Conservation (phyloP, 495 filamentous ascomycete species). For the Trypethelium eluteriae region DNA sequence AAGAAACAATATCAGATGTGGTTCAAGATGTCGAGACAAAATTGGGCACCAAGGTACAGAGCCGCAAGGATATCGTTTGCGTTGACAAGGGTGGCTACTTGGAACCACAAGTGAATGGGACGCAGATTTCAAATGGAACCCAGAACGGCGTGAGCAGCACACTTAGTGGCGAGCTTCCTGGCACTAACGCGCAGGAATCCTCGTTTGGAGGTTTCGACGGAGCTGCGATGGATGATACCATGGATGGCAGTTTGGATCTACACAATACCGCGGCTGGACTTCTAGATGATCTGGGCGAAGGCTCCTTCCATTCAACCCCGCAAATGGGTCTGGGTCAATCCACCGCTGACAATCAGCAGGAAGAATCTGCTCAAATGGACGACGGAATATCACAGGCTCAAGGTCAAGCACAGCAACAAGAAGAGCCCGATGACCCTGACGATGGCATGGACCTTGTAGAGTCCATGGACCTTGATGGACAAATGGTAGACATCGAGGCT, state of each 20-base stretch:
- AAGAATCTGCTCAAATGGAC: neutral
- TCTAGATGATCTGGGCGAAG: slow-evolving; percentile 6
- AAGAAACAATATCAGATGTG: slow-evolving; percentile 28
- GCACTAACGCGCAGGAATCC: neutral
- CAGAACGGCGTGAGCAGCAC: slow-evolving; percentile 14
- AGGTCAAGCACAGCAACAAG: neutral
- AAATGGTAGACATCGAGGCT: slow-evolving; percentile 10
- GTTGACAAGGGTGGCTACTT: slow-evolving; percentile 33
- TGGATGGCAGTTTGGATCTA: slow-evolving; percentile 11
- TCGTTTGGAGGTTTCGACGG: neutral
- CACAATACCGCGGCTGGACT: slow-evolving; percentile 9
- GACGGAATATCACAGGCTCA: neutral
- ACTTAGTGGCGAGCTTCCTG: neutral
- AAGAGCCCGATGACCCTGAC: neutral
- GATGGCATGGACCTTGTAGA: slow-evolving; percentile 12
- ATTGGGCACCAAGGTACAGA: slow-evolving; percentile 28
- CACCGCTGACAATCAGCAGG: neutral
- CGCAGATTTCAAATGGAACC: slow-evolving; percentile 20
- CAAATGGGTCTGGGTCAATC: neutral
- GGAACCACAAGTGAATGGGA: slow-evolving; percentile 26
- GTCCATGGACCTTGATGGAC: slow-evolving; percentile 6
- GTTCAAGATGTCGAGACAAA: slow-evolving; percentile 31
- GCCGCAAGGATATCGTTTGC: slow-evolving; percentile 29
- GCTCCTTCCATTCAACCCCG: slow-evolving; percentile 10
- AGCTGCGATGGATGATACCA: neutral